These are phyloP conservation scores for Fusarium haematococcum DNA, from an alignment of 2,329 filamentous ascomycete species.

Conservation along the genomic window DNA sequence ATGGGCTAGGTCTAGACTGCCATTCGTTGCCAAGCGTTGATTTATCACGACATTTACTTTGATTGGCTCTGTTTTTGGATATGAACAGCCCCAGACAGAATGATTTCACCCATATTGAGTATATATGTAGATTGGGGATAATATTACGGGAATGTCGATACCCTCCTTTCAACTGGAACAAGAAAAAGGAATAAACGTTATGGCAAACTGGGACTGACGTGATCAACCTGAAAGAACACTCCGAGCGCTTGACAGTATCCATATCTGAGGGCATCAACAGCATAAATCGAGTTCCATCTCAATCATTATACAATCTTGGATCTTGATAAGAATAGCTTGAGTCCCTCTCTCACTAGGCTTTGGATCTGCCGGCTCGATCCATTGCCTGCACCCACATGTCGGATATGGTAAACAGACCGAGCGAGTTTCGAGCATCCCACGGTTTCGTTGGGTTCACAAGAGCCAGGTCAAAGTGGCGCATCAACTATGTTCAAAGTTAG, in stretches of 20 bases:
- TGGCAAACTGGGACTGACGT: not conserved
- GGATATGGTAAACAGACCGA: constrained; percentile 47
- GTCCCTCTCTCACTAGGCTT: not conserved
- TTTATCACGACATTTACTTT: not conserved
- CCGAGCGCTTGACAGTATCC: not conserved
- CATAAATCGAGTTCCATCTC: not conserved
- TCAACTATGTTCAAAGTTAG: constrained; percentile 34
- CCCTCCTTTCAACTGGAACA: not conserved
- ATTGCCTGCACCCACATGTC: constrained; percentile 51
- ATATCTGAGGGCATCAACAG: not conserved
- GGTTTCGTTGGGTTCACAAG: constrained; percentile 41
- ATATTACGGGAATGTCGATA: not conserved
- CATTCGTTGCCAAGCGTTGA: not conserved
- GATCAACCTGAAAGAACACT: not conserved
- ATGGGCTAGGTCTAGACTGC: not conserved
- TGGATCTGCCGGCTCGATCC: constrained; percentile 1
- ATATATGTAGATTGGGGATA: not conserved
- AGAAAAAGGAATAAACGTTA: not conserved
- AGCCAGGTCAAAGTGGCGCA: constrained; percentile 47
- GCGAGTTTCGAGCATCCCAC: constrained; percentile 42
- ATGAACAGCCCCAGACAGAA: not conserved
- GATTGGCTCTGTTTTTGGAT: not conserved
- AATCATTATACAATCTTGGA: not conserved
- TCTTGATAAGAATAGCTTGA: not conserved
- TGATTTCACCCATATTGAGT: not conserved